Evolutionary conservation across 768 basidiomycete genomes (phyloP).

Genomic region (Tricholoma flavovirens): DNA sequence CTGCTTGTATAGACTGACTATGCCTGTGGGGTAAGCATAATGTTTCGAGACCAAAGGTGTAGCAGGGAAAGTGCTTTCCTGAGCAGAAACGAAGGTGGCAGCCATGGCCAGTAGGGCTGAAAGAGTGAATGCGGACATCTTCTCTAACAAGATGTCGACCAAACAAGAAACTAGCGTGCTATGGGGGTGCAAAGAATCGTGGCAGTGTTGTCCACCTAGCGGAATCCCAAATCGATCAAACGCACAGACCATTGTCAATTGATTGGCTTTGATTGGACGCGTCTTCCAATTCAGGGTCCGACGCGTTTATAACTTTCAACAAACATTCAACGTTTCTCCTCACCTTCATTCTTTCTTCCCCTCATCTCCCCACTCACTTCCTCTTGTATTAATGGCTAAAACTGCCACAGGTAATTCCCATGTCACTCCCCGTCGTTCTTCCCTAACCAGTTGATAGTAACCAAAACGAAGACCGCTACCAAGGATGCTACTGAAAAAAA

Average conservation of each 20-base stretch:
- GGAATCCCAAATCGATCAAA: not conserved
- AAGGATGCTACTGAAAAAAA: constrained; percentile 45
- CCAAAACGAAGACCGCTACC: constrained; percentile 52
- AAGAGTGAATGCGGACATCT: not conserved
- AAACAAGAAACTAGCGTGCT: not conserved
- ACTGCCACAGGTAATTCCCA: constrained; percentile 38
- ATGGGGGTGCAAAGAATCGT: not conserved
- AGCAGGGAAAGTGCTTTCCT: constrained; percentile 30
- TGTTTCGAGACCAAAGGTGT: constrained; percentile 37
- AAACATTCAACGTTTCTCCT: constrained; percentile 8
- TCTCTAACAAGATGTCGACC: not conserved
- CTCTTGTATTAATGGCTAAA: constrained; percentile 41
- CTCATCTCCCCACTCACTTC: constrained; percentile 5
- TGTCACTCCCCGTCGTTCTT: not conserved
- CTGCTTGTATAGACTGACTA: constrained; percentile 24
- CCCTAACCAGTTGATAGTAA: constrained; percentile 27
- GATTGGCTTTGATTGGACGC: too few species aligned
- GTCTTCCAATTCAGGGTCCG: not conserved
- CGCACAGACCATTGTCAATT: not conserved
- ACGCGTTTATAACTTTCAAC: constrained; percentile 17
- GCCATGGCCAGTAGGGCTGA: not conserved
- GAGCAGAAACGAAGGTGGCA: not conserved
- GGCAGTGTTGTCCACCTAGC: not conserved
- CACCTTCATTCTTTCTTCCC: constrained; percentile 13
- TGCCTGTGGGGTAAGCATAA: constrained; percentile 34